A percentile compares a stretch with the other conserved stretches of the same genome.
Evolutionary conservation across 805 yeast species (phyloP).

Genomic region (Metschnikowia henanensis): DNA sequence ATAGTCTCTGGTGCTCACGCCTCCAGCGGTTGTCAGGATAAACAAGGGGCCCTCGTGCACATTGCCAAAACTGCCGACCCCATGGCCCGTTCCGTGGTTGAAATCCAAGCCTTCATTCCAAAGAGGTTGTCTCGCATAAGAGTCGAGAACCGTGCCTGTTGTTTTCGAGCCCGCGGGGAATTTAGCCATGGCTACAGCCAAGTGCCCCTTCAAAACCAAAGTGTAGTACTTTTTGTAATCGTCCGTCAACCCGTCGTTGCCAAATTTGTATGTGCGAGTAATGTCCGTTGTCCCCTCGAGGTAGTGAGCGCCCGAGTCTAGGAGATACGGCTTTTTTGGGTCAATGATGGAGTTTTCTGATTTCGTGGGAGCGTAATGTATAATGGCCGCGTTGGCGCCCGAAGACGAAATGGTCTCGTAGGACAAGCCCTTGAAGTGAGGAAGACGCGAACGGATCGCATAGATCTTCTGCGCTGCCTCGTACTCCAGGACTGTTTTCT

Average conservation of each 20-base stretch:
- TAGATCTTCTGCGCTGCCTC: conserved; percentile 62
- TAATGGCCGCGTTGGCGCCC: conserved; percentile 73
- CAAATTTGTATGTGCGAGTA: conserved; percentile 82
- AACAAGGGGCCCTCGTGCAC: conserved; percentile 97
- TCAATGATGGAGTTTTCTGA: conserved; percentile 61
- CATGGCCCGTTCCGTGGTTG: conserved; percentile 97
- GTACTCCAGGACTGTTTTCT: conserved; percentile 53
- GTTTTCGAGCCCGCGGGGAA: conserved; percentile 66
- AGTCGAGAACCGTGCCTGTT: conserved; percentile 75
- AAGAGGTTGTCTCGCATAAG: conserved; percentile 77
- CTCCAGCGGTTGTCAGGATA: conserved; percentile 56
- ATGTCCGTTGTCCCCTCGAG: conserved; percentile 96
- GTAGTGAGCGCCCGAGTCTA: conserved; percentile 92
- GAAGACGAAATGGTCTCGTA: conserved; percentile 77
- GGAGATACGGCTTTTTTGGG: conserved; percentile 64
- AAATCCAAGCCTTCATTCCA: conserved; percentile 85
- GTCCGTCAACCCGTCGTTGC: conserved; percentile 22
- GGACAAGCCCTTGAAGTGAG: conserved; percentile 64
- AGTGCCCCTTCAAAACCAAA: conserved; percentile 86
- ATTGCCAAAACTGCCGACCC: conserved; percentile 87
- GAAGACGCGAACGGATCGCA: conserved; percentile 51
- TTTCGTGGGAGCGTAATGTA: conserved; percentile 71
- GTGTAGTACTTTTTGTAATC: conserved; percentile 73
- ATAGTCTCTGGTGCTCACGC: conserved; percentile 47
- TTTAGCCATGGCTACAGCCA: conserved; percentile 76